Evolutionary conservation across 805 yeast genomes (phyloP).

Genomic region (Saccharomycopsis lassenensis): DNA sequence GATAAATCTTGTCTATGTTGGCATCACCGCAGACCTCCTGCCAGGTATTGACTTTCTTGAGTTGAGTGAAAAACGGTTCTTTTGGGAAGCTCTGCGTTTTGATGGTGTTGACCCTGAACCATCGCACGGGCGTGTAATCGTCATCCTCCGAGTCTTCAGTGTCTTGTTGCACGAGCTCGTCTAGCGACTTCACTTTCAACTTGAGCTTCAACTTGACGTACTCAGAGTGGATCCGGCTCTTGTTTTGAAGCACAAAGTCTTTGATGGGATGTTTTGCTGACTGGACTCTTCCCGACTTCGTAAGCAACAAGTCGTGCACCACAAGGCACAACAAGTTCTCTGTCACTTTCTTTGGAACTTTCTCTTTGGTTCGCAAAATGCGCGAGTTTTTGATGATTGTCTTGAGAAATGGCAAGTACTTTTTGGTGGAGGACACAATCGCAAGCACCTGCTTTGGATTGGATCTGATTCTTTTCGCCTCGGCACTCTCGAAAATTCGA

Average conservation of each 20-base stretch:
- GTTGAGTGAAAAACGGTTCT: slow-evolving; percentile 30
- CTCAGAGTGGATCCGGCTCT: slow-evolving; percentile 76
- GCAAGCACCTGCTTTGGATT: slow-evolving; percentile 86
- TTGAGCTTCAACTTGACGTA: slow-evolving; percentile 66
- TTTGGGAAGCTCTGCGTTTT: slow-evolving; percentile 27
- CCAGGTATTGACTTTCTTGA: slow-evolving; percentile 36
- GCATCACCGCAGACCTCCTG: slow-evolving; percentile 27
- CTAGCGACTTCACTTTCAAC: slow-evolving; percentile 47
- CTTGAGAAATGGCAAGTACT: slow-evolving; percentile 53
- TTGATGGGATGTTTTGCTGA: slow-evolving; percentile 84
- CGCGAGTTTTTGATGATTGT: slow-evolving; percentile 57
- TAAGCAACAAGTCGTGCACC: slow-evolving; percentile 71
- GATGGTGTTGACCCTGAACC: slow-evolving; percentile 69
- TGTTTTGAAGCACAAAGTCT: slow-evolving; percentile 66
- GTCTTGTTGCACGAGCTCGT: slow-evolving; percentile 43
- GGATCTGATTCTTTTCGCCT: slow-evolving; percentile 36
- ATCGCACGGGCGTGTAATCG: slow-evolving; percentile 63
- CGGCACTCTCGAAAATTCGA: slow-evolving; percentile 40
- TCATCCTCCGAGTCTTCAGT: slow-evolving; percentile 22
- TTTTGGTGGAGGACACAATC: slow-evolving; percentile 65
- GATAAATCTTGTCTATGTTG: slow-evolving; percentile 46
- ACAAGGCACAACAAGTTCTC: slow-evolving; percentile 49
- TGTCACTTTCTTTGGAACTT: slow-evolving; percentile 38
- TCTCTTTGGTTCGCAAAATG: slow-evolving; percentile 41
- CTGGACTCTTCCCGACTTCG: slow-evolving; percentile 71